Conservation (phyloP, 2,329 filamentous ascomycete species). For the Pseudocercospora fijiensis region DNA sequence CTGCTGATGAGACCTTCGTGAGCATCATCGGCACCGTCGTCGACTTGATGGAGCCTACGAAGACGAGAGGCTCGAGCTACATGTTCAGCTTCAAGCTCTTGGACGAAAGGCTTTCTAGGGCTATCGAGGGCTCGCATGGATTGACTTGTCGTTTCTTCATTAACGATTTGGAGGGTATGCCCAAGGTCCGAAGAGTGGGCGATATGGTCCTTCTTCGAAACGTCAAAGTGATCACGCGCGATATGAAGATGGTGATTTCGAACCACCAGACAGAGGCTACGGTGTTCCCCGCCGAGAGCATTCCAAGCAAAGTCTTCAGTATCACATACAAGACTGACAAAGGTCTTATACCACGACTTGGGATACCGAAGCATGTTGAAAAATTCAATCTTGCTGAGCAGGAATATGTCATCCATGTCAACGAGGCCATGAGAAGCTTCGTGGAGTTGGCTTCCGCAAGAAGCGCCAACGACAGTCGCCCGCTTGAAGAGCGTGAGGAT, state of each 20-base stretch:
- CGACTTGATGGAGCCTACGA: slow-evolving; percentile 58
- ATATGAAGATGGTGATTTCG: slow-evolving; percentile 28
- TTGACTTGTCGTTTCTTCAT: slow-evolving; percentile 61
- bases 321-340: slow-evolving; percentile 27
- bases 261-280: slow-evolving; percentile 27
- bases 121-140: slow-evolving; percentile 23
- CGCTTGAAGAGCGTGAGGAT: not conserved
- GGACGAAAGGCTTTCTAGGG: slow-evolving; percentile 34
- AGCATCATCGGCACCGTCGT: slow-evolving; percentile 70
- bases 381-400: slow-evolving; percentile 34
- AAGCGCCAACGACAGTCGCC: not conserved
- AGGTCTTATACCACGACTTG: slow-evolving; percentile 23
- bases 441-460: not conserved
- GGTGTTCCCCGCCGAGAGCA: slow-evolving; percentile 30
- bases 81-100: slow-evolving; percentile 42
- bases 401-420: slow-evolving; percentile 38
- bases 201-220: slow-evolving; percentile 65
- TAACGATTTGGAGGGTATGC: slow-evolving; percentile 36
- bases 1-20: slow-evolving; percentile 38
- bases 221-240: slow-evolving; percentile 31
- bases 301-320: slow-evolving; percentile 33
- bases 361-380: slow-evolving; percentile 19
- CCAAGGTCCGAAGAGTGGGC: slow-evolving; percentile 48
- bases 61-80: slow-evolving; percentile 47
- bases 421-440: slow-evolving; percentile 20